phyloP scores from a whole-genome alignment of 805 yeast genomes.

The Kodamaea leandrae region DNA sequence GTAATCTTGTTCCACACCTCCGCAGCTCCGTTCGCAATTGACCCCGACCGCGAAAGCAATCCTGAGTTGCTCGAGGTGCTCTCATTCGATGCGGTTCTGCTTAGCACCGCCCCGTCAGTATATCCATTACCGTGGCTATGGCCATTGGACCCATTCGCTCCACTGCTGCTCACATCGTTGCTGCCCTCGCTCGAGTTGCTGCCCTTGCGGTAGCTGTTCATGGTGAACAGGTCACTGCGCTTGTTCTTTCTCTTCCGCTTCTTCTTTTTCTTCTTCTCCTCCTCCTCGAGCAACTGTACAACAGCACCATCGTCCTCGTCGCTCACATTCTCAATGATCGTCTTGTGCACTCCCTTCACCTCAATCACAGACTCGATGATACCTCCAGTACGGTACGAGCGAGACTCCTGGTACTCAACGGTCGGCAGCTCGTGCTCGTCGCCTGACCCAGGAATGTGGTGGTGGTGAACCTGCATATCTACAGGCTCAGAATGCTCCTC shows the following conservation, averaged over 20 bases:
- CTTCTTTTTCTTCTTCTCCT: constrained; percentile 10
- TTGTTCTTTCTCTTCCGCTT: constrained; percentile 8
- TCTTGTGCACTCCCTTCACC: constrained; percentile 79
- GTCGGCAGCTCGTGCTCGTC: constrained; percentile 1
- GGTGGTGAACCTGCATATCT: constrained; percentile 3
- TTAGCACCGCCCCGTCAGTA: background rate
- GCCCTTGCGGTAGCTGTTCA: constrained; percentile 10
- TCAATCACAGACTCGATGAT: constrained; percentile 81
- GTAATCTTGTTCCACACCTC: constrained; percentile 3
- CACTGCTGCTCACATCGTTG: background rate
- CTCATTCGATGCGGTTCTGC: background rate
- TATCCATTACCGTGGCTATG: background rate
- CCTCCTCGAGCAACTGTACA: constrained; percentile 7
- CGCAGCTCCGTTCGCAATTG: background rate
- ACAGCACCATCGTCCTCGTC: constrained; percentile 39
- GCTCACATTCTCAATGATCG: constrained; percentile 70
- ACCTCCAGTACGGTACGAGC: constrained; percentile 53
- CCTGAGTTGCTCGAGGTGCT: background rate
- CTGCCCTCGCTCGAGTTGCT: constrained; percentile 4
- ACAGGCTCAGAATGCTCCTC: background rate
- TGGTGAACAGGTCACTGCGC: constrained; percentile 14
- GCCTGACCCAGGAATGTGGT: background rate
- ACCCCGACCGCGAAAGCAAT: background rate
- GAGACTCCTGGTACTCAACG: constrained; percentile 32
- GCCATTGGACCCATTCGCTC: background rate